Evolutionary conservation across 495 filamentous ascomycete genomes (phyloP), one percentile per base, ranked within the genome.

Genomic region (Penicillium longicatenatum): DNA sequence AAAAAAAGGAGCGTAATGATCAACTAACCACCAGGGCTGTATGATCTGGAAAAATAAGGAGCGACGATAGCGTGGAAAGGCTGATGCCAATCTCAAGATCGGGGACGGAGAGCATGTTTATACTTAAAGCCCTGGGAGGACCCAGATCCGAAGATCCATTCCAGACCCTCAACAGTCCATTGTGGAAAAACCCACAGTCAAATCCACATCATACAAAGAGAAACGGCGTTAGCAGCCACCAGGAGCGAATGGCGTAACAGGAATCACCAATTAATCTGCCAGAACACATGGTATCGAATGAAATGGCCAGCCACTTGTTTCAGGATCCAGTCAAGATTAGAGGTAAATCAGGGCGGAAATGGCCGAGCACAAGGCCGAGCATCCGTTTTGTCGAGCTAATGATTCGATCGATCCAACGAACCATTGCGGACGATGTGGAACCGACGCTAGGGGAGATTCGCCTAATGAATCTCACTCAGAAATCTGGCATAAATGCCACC

Each of bases 1-100:
- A 37, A 11, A 29, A 59, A 57, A 58, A 58, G 22, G 55, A 54
- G 30, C 37, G 50, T 51, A 45, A 46, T 45, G 59, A 45, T 54
- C 41, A 31, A 46, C 17, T 8, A 31, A 31, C 41, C 41, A 44
- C 52, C 52, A 46, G 39, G 24, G 39, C 17, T 26, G n/a, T 54
- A 21, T 21, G 49, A 51, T 51, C 49, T 51, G 31, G 2, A 39
- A 24, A 37, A 11, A 16, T 19, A 51, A 54, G 52, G 52, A 54
- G 26, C 26, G 42, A 54, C 17, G 42, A 45, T 6, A 17, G 41
- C 10, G n/a, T 17, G 41, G 16, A 17, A 43, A 43, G 41, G 19
- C 5, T 16, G 19, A 43, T 17, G 35, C 11, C 22, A 24, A 54
- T 10, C 39, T 30, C 4, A 31, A 26, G 22, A 10, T 33, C 9